A percentile compares a stretch with the other conserved stretches of the same genome.
phyloP scores from a whole-genome alignment of 768 basidiomycete genomes.

The Phylloporus sp. region DNA sequence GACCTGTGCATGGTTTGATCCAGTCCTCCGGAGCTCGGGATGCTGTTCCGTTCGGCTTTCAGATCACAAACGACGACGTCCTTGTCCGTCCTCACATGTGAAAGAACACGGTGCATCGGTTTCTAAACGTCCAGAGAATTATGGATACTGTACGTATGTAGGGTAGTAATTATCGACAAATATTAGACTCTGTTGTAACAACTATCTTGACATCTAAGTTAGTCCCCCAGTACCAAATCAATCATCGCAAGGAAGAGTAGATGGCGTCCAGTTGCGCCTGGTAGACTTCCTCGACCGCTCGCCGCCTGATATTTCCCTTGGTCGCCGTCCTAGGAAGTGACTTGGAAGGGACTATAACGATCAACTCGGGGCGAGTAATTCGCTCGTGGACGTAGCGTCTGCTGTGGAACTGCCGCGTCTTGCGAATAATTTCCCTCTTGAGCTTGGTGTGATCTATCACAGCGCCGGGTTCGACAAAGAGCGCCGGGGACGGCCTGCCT shows the following conservation, averaged over 20 bases:
- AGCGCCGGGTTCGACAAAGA: slow-evolving; percentile 63
- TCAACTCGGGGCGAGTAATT: slow-evolving; percentile 56
- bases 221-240: slow-evolving; percentile 3
- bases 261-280: slow-evolving; percentile 52
- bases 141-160: slow-evolving; percentile 14
- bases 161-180: slow-evolving; percentile 13
- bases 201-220: slow-evolving; percentile 19
- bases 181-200: neutral
- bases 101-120: slow-evolving; percentile 2
- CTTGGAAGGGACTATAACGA: slow-evolving; percentile 61
- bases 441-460: slow-evolving; percentile 53
- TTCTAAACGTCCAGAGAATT: slow-evolving; percentile 5
- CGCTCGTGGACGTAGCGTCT: slow-evolving; percentile 77
- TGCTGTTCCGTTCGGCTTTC: slow-evolving; percentile 19
- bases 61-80: slow-evolving; percentile 20
- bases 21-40: slow-evolving; percentile 24
- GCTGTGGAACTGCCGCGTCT: slow-evolving; percentile 67
- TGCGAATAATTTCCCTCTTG: slow-evolving; percentile 66
- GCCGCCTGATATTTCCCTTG: slow-evolving; percentile 76
- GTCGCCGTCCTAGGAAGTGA: slow-evolving; percentile 72
- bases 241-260: slow-evolving; percentile 34
- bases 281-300: slow-evolving; percentile 66
- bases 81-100: slow-evolving; percentile 1
- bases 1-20: slow-evolving; percentile 25
- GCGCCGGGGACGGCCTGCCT: slow-evolving; percentile 70